Evolutionary conservation across 305 asterid genomes (phyloP), one percentile per base, ranked within the genome.

Genomic region (Stenogyne calaminthoides): DNA sequence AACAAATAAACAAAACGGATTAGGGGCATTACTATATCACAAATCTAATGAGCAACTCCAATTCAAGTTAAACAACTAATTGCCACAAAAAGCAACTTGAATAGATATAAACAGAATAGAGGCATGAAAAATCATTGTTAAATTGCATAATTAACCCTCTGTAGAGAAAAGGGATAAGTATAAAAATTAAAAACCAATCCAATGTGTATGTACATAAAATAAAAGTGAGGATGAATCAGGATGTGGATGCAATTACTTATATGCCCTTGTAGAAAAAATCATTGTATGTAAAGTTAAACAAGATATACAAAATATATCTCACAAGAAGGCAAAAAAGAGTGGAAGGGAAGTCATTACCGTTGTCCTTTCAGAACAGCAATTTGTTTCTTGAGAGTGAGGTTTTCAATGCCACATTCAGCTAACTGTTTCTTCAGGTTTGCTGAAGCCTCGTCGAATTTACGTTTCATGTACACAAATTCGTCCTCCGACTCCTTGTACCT

Each of bases 341-440:
- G 2, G 18, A 37, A 22, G 54, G 42, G 18, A 25, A 25, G 42
- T 18, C 25, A 29, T 14, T 7, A 22, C 71, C 67, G 69, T 77
- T 39, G 79, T 58, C 76, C 78, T 69, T 69, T 65, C 12, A 56
- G 25, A 32, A 76, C 59, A 54, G 85, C 85, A 29, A 87, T 88
- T 72, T 85, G 84, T 79, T 81, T 89, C 86, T 77, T 87, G 69
- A 89, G 91, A 77, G 74, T 67, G 4, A 91, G 84, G 72, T 84
- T 60, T 77, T 89, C 85, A 47, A 14, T 64, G 27, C 88, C 88
- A 47, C 67, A 83, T 9, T 80, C 51, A 73, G 85, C 89, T 55
- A 89, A 74, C 54, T 83, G 84, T 58, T 77, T 81, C 82, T 91
- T 91, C 70, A 91, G 88, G 52, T 82, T 85, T 32, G 65, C 27